These are phyloP conservation scores for Polychaeton citri DNA, from an alignment of 2,329 filamentous ascomycete genomes.

Conservation along the genomic window DNA sequence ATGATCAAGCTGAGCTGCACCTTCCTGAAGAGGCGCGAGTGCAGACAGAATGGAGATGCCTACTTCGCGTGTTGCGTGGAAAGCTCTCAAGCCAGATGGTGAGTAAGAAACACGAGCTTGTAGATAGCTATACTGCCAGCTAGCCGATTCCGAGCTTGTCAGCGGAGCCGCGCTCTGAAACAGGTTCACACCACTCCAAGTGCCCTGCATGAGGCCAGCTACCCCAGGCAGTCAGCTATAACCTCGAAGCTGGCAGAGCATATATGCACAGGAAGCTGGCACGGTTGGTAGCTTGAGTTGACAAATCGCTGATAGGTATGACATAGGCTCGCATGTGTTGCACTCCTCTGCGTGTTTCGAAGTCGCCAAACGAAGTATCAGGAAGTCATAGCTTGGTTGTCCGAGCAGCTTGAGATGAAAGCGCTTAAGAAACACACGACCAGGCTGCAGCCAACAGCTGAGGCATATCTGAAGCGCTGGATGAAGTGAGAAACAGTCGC, in stretches of 20 bases:
- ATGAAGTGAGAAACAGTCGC: too few species aligned
- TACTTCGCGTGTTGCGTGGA: slow-evolving; percentile 47
- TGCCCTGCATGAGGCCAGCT: too few species aligned
- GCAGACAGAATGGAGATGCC: slow-evolving; percentile 18
- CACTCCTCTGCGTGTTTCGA: slow-evolving; percentile 55
- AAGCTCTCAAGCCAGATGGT: slow-evolving; percentile 50
- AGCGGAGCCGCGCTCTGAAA: too few species aligned
- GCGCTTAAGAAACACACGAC: slow-evolving; percentile 17
- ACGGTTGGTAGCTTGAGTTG: too few species aligned
- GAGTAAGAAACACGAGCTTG: too few species aligned
- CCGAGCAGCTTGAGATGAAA: slow-evolving; percentile 18
- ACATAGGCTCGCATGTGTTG: slow-evolving; percentile 51
- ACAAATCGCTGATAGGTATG: not conserved
- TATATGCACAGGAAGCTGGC: too few species aligned
- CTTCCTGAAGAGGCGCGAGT: slow-evolving; percentile 45
- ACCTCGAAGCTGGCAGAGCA: too few species aligned
- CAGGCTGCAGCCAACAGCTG: slow-evolving; percentile 14
- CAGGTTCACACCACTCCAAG: too few species aligned
- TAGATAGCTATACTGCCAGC: too few species aligned
- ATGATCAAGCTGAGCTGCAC: slow-evolving; percentile 51
- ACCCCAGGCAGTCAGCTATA: too few species aligned
- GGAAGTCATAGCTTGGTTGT: slow-evolving; percentile 56
- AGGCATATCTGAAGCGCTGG: slow-evolving; percentile 2
- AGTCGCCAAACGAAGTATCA: slow-evolving; percentile 59
- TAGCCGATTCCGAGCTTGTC: too few species aligned